Base-by-base conservation (phyloP, 352 stramenopile genomes). In the Globisporangium nunn region DNA sequence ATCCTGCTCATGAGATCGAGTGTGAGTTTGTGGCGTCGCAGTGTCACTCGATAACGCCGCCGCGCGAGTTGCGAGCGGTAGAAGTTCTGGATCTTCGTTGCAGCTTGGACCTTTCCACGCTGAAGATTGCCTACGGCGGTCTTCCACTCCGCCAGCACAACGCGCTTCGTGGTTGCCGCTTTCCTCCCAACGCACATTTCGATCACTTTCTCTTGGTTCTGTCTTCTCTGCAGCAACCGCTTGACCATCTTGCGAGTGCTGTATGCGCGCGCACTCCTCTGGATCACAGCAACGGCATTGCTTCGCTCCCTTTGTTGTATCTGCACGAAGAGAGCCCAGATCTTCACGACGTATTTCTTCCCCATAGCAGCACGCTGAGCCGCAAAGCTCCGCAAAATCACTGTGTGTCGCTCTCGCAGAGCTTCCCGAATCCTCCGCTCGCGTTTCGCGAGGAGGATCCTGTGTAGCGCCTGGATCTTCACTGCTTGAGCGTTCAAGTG, bases 401-500 rank as follows among this genome's bases (percentile, higher is more conserved):
- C 71, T 61, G 12, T 73, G 68, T 58, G 78, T 70, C 45, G 72
- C 59, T 67, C 66, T 65, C 41, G 66, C 61, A 28, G 72, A 66
- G 61, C 66, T 54, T 50, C 70, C 33, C 68, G 71, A n/a, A 65
- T 54, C 18, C 58, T 58, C n/a, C 64, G 50, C n/a, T 67, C 68
- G 10, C 62, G 55, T 28, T 80, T 81, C 7, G 59, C 63, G 23
- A 53, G 18, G 5, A 64, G 64, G 31, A 88, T 81, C 17, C 64
- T 59, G 48, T 80, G 66, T 6, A 91, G 50, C 0, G 68, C 70
- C 66, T 88, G 81, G 37, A 91, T 86, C 48, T 62, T 75, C 5
- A 28, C 47, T 10, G 78, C 74, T 5, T 71, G 70, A 8, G 64
- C 58, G 50, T 88, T 75, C 15, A 77, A 51, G 14, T 39, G 44